Percentiles rank a stretch among this genome's conserved stretches.
phyloP scores from a whole-genome alignment of 176 grass and related monocot genomes.

The Triticum dicoccoides region DNA sequence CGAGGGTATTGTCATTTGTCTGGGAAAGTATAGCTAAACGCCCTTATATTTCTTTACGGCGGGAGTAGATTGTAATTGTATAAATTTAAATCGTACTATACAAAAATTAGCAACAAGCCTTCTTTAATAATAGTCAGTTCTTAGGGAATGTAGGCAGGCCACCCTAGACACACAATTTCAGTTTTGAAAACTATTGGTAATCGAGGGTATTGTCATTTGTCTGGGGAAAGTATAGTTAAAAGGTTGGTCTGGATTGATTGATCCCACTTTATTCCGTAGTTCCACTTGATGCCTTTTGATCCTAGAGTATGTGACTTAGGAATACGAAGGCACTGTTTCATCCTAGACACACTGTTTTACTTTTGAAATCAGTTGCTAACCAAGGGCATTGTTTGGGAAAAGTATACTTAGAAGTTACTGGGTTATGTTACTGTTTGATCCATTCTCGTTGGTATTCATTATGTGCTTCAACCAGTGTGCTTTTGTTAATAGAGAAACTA shows the following conservation, averaged over 20 bases:
- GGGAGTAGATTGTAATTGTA: not conserved
- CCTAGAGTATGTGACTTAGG: not conserved
- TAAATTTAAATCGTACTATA: not conserved
- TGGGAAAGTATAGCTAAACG: not conserved
- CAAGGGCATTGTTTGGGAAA: not conserved
- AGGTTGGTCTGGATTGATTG: not conserved
- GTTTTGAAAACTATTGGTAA: not conserved
- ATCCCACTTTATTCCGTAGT: not conserved
- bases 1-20: not conserved
- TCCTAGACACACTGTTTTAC: not conserved
- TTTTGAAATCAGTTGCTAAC: not conserved
- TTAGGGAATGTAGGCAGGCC: not conserved
- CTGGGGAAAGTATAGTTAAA: not conserved
- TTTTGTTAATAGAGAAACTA: not conserved
- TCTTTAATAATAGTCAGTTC: not conserved
- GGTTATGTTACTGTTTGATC: not conserved
- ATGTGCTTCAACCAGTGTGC: not conserved
- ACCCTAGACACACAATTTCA: not conserved
- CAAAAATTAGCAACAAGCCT: not conserved
- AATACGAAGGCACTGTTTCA: not conserved
- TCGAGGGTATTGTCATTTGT: not conserved
- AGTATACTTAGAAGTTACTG: not conserved
- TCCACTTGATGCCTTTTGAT: not conserved
- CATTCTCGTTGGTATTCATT: not conserved
- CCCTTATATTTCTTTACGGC: too few species aligned